These are phyloP conservation scores for Pseudogymnoascus sp. DNA, from an alignment of 2,329 filamentous ascomycete species.

Conservation along the genomic window DNA sequence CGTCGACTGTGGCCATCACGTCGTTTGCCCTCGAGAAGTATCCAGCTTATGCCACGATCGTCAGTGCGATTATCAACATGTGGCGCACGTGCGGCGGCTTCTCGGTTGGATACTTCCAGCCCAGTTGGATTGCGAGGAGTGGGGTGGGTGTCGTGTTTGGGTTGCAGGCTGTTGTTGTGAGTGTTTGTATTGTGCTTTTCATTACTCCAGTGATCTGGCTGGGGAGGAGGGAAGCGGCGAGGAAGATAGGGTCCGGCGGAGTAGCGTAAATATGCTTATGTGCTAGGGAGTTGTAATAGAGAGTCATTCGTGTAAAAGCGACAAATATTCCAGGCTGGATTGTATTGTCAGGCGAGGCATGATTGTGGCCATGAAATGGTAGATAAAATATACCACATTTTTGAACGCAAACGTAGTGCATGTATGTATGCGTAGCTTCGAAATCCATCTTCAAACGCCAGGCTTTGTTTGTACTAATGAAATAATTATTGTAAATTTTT, in stretches of 20 bases:
- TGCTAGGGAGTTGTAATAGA: neutral
- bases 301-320: neutral
- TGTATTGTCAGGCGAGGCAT: neutral
- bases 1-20: constrained; percentile 29
- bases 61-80: constrained; percentile 31
- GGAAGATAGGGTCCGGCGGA: neutral
- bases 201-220: neutral
- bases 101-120: constrained; percentile 20
- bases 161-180: neutral
- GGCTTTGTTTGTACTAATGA: neutral
- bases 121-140: constrained; percentile 22
- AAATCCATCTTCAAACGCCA: neutral
- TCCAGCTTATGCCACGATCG: constrained; percentile 27
- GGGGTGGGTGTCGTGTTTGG: constrained; percentile 19
- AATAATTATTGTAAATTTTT: neutral
- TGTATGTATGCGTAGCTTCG: neutral
- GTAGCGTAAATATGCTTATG: neutral
- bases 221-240: neutral
- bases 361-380: neutral
- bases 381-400: neutral
- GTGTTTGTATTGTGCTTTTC: neutral
- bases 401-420: neutral
- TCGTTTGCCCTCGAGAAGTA: constrained; percentile 31
- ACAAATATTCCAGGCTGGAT: neutral
- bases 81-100: constrained; percentile 33